Base-by-base conservation (phyloP, 164 flowering plant genomes). In the Vitis cinerea region DNA sequence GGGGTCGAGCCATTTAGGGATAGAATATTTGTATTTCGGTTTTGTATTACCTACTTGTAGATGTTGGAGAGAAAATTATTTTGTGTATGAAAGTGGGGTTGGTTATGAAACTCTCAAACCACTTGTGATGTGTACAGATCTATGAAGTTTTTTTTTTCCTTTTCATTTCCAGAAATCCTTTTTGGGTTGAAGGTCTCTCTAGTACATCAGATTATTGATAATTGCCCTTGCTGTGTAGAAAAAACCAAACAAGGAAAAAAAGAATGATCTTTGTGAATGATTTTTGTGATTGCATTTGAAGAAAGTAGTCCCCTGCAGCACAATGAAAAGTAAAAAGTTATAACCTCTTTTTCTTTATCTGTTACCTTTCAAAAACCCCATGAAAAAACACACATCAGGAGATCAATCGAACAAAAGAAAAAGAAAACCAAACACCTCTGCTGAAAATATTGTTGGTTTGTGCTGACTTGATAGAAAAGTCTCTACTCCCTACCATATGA, bases 91-190 rank as follows among this genome's bases (percentile, higher is more conserved):
- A 65, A 65, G 61, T 55, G 65, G 66, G 11, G 8, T 29, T 68
- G 19, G 2, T 49, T 17, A 15, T 13, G 10, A 10, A 59, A 19
- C 19, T 11, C 49, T 50, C 64, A 27, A 15, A 52, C 48, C 58
- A 70, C 62, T 17, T 17, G 59, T 49, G 44, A 23, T 61, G 31
- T 75, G 78, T 71, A 75, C 71, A 75, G 71, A 27, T 67, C 57
- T 51, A 11, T 65, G 16, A 55, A 29, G 12, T n/a, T 3, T 50
- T 27, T 64, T n/a, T 13, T 9, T 63, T 16, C 8, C 27, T 37
- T 14, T 57, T 47, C 17, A 8, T 1, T 52, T 27, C 16, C 15
- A 8, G 16, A n/a, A 7, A n/a, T 17, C 29, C 19, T 55, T 11
- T 67, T 50, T 59, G n/a, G 52, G 49, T 65, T 3, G 15, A 57